Conservation (phyloP, 163 green algal species). For the Scenedesmus sp. region DNA sequence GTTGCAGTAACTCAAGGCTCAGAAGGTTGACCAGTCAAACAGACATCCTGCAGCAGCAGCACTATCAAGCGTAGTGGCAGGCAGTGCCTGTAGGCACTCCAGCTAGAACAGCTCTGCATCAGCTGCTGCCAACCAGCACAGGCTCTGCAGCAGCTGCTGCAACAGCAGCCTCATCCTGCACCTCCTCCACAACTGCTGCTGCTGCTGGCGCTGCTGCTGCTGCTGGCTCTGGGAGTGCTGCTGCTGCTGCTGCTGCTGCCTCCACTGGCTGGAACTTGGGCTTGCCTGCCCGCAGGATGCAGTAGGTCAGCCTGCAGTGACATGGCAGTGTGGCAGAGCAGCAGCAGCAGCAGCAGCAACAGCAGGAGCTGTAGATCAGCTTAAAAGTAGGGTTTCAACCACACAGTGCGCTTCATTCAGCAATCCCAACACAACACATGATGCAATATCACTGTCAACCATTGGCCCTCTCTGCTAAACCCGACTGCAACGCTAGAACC, state of each 20-base stretch:
- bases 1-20: too few species aligned
- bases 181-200: constrained; percentile 15
- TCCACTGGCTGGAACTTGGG: constrained; percentile 45
- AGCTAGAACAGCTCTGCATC: not conserved
- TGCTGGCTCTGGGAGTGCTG: not conserved
- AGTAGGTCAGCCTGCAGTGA: constrained; percentile 41
- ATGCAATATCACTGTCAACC: too few species aligned
- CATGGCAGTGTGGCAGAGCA: too few species aligned
- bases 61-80: too few species aligned
- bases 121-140: not conserved
- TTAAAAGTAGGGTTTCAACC: too few species aligned
- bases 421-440: too few species aligned
- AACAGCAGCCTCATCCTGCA: not conserved
- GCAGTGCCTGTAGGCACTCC: too few species aligned
- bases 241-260: constrained; percentile 30
- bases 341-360: not conserved
- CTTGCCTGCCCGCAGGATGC: constrained; percentile 50
- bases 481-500: too few species aligned
- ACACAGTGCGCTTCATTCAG: too few species aligned
- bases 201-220: constrained; percentile 10
- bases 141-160: constrained; percentile 1
- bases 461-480: too few species aligned
- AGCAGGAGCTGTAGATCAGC: not conserved
- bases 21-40: too few species aligned
- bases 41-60: too few species aligned